These are phyloP conservation scores for Sutorius australiensis DNA, from an alignment of 768 basidiomycete species.

Conservation along the genomic window DNA sequence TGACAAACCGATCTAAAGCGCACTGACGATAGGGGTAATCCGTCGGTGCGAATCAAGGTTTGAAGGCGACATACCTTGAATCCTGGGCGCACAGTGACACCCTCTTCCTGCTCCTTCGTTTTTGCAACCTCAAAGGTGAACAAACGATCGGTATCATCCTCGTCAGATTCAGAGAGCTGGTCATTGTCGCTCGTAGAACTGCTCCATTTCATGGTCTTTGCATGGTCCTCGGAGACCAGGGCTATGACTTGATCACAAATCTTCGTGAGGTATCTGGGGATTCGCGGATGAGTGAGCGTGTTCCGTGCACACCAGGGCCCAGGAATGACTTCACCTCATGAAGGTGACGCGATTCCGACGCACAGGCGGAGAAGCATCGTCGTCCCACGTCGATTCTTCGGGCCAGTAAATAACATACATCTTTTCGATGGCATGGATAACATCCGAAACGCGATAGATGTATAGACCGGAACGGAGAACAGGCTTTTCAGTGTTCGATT, in stretches of 20 bases:
- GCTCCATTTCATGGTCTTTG: slow-evolving; percentile 42
- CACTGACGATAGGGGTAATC: slow-evolving; percentile 3
- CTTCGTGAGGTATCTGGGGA: slow-evolving; percentile 52
- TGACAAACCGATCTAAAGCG: slow-evolving; percentile 17
- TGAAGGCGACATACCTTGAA: slow-evolving; percentile 36
- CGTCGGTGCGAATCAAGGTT: not conserved
- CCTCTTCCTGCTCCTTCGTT: slow-evolving; percentile 55
- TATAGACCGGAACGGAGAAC: slow-evolving; percentile 51
- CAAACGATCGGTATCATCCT: slow-evolving; percentile 46
- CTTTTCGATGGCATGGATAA: slow-evolving; percentile 10
- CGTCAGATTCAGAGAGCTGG: slow-evolving; percentile 24
- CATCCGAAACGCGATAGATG: slow-evolving; percentile 28
- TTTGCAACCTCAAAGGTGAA: slow-evolving; percentile 56
- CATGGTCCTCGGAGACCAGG: slow-evolving; percentile 46
- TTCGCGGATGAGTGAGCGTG: not conserved
- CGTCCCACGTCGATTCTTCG: slow-evolving; percentile 55
- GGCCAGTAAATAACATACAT: slow-evolving; percentile 60
- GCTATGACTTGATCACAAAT: slow-evolving; percentile 52
- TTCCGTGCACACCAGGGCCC: not conserved
- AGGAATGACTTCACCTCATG: slow-evolving; percentile 43
- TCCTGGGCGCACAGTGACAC: slow-evolving; percentile 40
- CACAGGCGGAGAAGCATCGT: slow-evolving; percentile 44
- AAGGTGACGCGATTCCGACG: slow-evolving; percentile 54
- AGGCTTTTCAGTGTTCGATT: slow-evolving; percentile 9
- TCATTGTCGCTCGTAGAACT: slow-evolving; percentile 27